These are phyloP conservation scores for Wallacemonas rigidus DNA, from an alignment of 208 protist species.

Conservation along the genomic window DNA sequence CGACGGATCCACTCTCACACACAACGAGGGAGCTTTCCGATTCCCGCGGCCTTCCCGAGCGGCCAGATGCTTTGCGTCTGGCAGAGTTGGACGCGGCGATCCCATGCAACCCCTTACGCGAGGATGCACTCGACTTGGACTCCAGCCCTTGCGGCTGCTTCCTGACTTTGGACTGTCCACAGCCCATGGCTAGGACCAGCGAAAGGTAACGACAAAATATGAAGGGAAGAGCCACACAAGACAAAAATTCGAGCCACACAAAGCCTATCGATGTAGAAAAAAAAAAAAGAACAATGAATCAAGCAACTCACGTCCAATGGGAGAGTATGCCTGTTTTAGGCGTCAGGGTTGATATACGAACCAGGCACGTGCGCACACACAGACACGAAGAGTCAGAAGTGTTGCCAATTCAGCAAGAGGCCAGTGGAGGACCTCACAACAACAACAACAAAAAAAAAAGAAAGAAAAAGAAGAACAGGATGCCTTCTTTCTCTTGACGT, in stretches of 20 bases:
- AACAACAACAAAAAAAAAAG: neutral
- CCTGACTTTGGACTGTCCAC: neutral
- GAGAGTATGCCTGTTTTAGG: too few relatives aligned
- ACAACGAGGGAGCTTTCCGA: neutral
- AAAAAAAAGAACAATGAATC: slow-evolving; percentile 18
- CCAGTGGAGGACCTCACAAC: neutral
- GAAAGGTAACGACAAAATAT: neutral
- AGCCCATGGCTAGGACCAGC: neutral
- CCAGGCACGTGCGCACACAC: too few relatives aligned
- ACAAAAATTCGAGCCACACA: slow-evolving; percentile 1
- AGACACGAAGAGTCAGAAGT: too few relatives aligned
- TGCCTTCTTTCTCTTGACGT: slow-evolving; percentile 16
- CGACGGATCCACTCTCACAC: neutral
- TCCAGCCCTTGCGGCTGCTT: neutral
- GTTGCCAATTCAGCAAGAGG: too few relatives aligned
- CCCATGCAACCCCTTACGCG: neutral
- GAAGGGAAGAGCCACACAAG: neutral
- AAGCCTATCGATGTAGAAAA: neutral
- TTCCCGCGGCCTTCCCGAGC: neutral
- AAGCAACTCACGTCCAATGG: neutral
- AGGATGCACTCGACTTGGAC: neutral
- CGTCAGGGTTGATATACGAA: too few relatives aligned
- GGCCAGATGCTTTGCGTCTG: neutral
- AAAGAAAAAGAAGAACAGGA: slow-evolving; percentile 8
- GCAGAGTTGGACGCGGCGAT: neutral